Percentiles rank a stretch among this genome's conserved stretches.
Conservation (phyloP, 192 early-diverging fungal species). For the Linderina pennispora region DNA sequence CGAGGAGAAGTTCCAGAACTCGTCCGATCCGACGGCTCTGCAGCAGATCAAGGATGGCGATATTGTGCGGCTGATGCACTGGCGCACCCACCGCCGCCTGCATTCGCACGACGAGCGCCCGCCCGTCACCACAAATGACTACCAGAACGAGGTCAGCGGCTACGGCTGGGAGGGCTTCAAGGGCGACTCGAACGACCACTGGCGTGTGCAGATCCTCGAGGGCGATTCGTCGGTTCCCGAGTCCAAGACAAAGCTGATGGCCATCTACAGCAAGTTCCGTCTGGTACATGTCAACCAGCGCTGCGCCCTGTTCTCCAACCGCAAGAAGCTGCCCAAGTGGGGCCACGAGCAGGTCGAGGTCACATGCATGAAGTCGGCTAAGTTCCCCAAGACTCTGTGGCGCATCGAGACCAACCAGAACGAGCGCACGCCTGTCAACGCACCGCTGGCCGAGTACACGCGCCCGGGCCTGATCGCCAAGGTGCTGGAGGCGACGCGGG, state of each 20-base stretch:
- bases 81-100: conserved; percentile 53
- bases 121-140: conserved; percentile 62
- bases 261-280: conserved; percentile 63
- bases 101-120: conserved; percentile 68
- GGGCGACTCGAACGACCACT: conserved; percentile 92
- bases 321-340: conserved; percentile 83
- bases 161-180: conserved; percentile 66
- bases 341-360: conserved; percentile 89
- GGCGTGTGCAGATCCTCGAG: conserved; percentile 73
- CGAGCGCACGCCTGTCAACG: conserved; percentile 52
- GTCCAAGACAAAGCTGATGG: conserved; percentile 51
- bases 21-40: conserved; percentile 24
- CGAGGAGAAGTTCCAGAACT: conserved; percentile 24
- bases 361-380: conserved; percentile 82
- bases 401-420: conserved; percentile 64
- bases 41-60: conserved; percentile 60
- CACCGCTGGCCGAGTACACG: conserved; percentile 53
- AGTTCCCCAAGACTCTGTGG: conserved; percentile 68
- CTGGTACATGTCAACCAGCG: conserved; percentile 66
- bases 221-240: conserved; percentile 46
- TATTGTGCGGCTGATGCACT: conserved; percentile 70
- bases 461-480: conserved; percentile 74
- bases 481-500: conserved; percentile 79
- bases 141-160: conserved; percentile 67
- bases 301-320: conserved; percentile 79